Percentiles rank a stretch among this genome's conserved stretches.
phyloP scores from a whole-genome alignment of 2,329 filamentous ascomycete genomes.

The Cephalotrichum gorgonifer region DNA sequence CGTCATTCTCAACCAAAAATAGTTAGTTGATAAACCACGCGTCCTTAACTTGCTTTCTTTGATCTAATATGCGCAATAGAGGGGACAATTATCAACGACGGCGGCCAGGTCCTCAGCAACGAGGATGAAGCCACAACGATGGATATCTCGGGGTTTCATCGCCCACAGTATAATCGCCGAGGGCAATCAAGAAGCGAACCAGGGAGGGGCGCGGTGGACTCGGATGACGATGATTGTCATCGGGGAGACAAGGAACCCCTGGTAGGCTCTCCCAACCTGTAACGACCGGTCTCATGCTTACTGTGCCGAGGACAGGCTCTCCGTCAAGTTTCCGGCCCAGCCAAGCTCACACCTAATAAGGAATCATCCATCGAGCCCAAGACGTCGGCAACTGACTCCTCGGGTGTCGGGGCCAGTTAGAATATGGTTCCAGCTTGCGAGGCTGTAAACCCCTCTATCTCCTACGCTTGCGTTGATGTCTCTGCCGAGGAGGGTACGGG shows the following conservation, averaged over 20 bases:
- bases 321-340: not conserved
- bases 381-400: not conserved
- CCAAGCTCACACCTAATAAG: not conserved
- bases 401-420: not conserved
- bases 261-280: not conserved
- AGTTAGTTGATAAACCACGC: not conserved
- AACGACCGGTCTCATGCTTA: not conserved
- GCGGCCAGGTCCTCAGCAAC: too few relatives aligned
- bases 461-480: not conserved
- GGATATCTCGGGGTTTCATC: slow-evolving; percentile 13
- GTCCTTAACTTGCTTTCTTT: not conserved
- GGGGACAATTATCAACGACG: not conserved
- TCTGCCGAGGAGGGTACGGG: not conserved
- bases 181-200: slow-evolving; percentile 38
- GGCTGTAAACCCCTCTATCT: not conserved
- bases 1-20: not conserved
- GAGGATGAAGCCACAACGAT: not conserved
- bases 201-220: slow-evolving; percentile 1
- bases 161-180: slow-evolving; percentile 30
- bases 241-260: not conserved
- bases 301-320: not conserved
- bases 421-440: not conserved
- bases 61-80: not conserved
- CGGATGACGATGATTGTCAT: not conserved
- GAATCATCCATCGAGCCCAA: not conserved